These are phyloP conservation scores for Trichoderma aggressivum DNA, from an alignment of 2,329 filamentous ascomycete genomes.

Conservation along the genomic window DNA sequence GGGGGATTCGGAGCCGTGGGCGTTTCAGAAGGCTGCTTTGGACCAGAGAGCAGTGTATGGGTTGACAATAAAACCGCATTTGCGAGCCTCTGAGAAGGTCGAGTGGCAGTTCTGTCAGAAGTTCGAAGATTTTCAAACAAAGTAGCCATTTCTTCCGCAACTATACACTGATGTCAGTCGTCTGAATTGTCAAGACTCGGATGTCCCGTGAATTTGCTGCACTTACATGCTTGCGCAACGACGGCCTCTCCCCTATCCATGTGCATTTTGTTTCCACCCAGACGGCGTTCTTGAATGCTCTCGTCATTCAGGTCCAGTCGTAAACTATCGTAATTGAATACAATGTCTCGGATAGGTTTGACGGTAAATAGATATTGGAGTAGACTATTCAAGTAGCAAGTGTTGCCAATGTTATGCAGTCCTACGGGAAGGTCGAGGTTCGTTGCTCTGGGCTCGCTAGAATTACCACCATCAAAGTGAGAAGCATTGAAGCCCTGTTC, in stretches of 20 bases:
- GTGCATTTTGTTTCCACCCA: constrained; percentile 62
- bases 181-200: background rate
- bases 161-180: constrained; percentile 40
- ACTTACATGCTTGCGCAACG: constrained; percentile 71
- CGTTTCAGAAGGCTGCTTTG: constrained; percentile 29
- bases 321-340: constrained; percentile 70
- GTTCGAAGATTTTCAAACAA: constrained; percentile 70
- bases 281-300: constrained; percentile 62
- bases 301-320: constrained; percentile 65
- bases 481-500: constrained; percentile 16
- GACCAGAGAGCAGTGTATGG: constrained; percentile 35
- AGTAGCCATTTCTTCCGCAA: constrained; percentile 67
- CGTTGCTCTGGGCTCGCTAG: constrained; percentile 19
- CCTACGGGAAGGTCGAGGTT: constrained; percentile 70
- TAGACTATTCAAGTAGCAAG: constrained; percentile 95
- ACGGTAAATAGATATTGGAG: constrained; percentile 94
- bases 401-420: constrained; percentile 91
- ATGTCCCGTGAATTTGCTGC: background rate
- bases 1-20: constrained; percentile 36
- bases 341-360: constrained; percentile 73
- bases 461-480: background rate
- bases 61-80: constrained; percentile 69
- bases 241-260: constrained; percentile 56
- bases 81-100: constrained; percentile 73
- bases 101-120: constrained; percentile 59